Percentiles rank a stretch among this genome's conserved stretches.
These are phyloP conservation scores for Penicillium flavigenum DNA, from an alignment of 495 filamentous ascomycete genomes.

Conservation along the genomic window DNA sequence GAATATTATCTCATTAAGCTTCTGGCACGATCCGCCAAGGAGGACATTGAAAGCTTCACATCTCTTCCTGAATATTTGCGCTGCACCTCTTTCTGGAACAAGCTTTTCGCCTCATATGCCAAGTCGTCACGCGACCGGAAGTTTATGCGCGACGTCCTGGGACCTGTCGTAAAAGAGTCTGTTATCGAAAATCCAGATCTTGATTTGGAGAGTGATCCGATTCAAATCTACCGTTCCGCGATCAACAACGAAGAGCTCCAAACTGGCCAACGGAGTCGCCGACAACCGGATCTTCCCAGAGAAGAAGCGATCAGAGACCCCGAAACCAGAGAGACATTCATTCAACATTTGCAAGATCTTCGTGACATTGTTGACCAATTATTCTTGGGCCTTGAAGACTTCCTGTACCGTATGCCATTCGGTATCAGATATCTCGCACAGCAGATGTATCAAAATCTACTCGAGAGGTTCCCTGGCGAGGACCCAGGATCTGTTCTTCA, in stretches of 20 bases:
- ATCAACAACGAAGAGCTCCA: conserved; percentile 97
- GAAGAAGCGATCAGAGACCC: conserved; percentile 92
- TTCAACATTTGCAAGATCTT: conserved; percentile 89
- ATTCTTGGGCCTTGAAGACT: conserved; percentile 75
- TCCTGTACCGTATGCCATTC: conserved; percentile 85
- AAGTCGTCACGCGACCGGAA: conserved; percentile 91
- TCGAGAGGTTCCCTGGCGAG: conserved; percentile 74
- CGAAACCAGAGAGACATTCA: conserved; percentile 88
- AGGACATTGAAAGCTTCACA: conserved; percentile 75
- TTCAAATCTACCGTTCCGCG: conserved; percentile 92
- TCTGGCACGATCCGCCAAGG: conserved; percentile 75
- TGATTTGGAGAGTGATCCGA: conserved; percentile 93
- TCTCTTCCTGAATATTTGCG: conserved; percentile 82
- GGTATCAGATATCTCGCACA: conserved; percentile 86
- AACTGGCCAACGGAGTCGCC: conserved; percentile 77
- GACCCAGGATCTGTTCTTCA: conserved; percentile 76
- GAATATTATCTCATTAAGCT: conserved; percentile 96
- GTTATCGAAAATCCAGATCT: conserved; percentile 88
- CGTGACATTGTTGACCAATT: conserved; percentile 91
- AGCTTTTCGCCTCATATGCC: conserved; percentile 80
- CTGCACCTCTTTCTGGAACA: conserved; percentile 90
- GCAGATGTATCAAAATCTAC: conserved; percentile 77
- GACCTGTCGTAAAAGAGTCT: conserved; percentile 78
- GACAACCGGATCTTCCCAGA: conserved; percentile 76
- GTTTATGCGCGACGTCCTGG: conserved; percentile 81